phyloP scores from a whole-genome alignment of 345 rosid species.

The Reutealis trisperma region DNA sequence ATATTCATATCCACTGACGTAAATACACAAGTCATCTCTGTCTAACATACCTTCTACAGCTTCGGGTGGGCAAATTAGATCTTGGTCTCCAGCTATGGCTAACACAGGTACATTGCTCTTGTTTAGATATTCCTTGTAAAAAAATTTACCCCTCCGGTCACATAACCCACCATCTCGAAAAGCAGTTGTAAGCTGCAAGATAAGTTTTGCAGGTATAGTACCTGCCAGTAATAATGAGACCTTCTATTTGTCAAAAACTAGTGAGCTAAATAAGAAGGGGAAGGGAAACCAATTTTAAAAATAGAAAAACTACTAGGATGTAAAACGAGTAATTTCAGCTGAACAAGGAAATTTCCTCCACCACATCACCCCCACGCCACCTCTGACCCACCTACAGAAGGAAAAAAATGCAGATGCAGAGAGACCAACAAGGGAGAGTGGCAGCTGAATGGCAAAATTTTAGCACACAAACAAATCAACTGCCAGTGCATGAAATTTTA shows the following conservation, averaged over 20 bases:
- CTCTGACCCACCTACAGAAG: neutral
- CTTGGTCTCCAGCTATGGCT: conserved; percentile 91
- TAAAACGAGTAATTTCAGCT: neutral
- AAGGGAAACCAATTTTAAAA: neutral
- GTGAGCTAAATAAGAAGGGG: neutral
- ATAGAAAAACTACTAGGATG: conserved; percentile 2
- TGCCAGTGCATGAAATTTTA: neutral
- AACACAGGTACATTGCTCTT: conserved; percentile 65
- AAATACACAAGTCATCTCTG: neutral
- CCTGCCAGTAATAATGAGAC: conserved; percentile 45
- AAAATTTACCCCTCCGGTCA: conserved; percentile 75
- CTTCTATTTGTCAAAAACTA: neutral
- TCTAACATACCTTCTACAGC: conserved; percentile 75
- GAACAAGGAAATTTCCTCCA: neutral
- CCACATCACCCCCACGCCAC: neutral
- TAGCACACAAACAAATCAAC: neutral
- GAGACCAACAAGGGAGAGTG: neutral
- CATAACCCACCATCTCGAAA: conserved; percentile 79
- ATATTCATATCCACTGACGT: conserved; percentile 4
- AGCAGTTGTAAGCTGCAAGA: conserved; percentile 91
- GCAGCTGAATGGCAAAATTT: too few species aligned
- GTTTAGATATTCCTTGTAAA: conserved; percentile 68
- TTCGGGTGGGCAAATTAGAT: conserved; percentile 89
- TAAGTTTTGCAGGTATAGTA: conserved; percentile 87
- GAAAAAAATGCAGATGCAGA: neutral